Base-by-base conservation (phyloP, 2,329 filamentous ascomycete species). In the Xylaria multiplex region DNA sequence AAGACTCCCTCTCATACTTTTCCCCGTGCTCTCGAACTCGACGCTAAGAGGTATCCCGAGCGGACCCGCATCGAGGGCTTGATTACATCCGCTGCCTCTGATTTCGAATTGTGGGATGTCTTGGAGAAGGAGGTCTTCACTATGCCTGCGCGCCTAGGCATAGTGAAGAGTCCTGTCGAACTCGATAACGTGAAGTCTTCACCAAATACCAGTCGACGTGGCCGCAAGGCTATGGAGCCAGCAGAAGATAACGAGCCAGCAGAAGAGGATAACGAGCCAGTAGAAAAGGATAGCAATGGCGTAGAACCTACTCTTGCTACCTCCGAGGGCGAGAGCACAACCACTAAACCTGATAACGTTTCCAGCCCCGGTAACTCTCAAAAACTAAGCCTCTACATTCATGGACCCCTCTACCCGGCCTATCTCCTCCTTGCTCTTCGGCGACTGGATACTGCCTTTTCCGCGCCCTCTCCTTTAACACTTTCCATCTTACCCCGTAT, bases 121-220 rank as follows among this genome's bases (percentile, higher is more conserved):
- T 81, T 94, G 75, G 87, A 92, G 67, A 76, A 80, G 4, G 85
- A 93, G 57, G 88, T 93, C 13, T 91, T 93, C 71, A 81, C 83
- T 1, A 78, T 89, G 68, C 84, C 90, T 0, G 74, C 78, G 3
- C 84, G 80, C 65, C 78, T 93, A 22, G 85, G 88, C 11, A 80
- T 91, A 13, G 75, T 80, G 59, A 67, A 59, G 22, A 35, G 22
- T 13, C 4, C 14, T 35, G 76, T 79, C 30, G 42, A 66, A 11
- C 37, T 62, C 16, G 57, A 66, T 9, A 24, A 60, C 11, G 40
- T 65, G 30, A 35, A 53, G 32, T 19, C 58, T 58, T 60, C 56
- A 22, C 50, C 67, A 24, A 68, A 69, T 37, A 64, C 66, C 9
- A 49, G 55, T 8, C 66, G 59, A 27, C 64, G 66, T 45, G 35